phyloP scores from a whole-genome alignment of 1,284 basidiomycete species.

The Sanghuangporus weigelae region DNA sequence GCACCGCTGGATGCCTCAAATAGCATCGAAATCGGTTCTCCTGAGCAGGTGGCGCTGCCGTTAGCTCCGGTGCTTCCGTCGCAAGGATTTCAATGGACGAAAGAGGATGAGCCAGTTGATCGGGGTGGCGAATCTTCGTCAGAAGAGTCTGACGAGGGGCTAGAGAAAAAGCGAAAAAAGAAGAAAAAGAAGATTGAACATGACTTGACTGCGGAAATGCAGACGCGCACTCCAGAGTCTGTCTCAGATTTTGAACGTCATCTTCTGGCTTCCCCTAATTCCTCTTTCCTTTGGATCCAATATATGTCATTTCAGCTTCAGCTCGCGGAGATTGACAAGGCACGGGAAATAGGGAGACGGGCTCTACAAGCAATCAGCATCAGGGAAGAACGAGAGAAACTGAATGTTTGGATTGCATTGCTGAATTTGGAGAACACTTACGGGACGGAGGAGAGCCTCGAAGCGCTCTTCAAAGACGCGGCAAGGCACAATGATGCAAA shows the following conservation, averaged over 20 bases:
- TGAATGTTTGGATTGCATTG: conserved; percentile 97
- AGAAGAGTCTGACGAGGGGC: conserved; percentile 42
- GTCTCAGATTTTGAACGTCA: conserved; percentile 93
- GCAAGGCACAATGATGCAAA: conserved; percentile 89
- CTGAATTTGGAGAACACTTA: conserved; percentile 95
- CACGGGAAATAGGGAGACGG: conserved; percentile 80
- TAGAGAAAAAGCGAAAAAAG: conserved; percentile 53
- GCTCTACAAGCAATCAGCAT: conserved; percentile 90
- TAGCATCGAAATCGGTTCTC: conserved; percentile 12
- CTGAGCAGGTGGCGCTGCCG: not conserved
- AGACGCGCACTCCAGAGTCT: conserved; percentile 82
- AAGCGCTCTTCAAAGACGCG: conserved; percentile 86
- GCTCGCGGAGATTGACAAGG: conserved; percentile 93
- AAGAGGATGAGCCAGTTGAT: conserved; percentile 30
- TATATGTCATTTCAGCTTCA: conserved; percentile 99
- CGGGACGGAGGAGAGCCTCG: conserved; percentile 79
- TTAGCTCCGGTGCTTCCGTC: conserved; percentile 40
- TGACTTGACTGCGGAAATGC: conserved; percentile 84
- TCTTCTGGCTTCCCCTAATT: conserved; percentile 93
- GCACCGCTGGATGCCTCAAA: not conserved
- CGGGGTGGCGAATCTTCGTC: conserved; percentile 34
- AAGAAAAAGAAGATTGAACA: conserved; percentile 69
- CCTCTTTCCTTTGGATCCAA: conserved; percentile 97
- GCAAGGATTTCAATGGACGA: conserved; percentile 63
- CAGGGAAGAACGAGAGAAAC: conserved; percentile 93